Evolutionary conservation across 164 flowering plant genomes (phyloP), one percentile per base, ranked within the genome.

Genomic region (Magnolia sinica): DNA sequence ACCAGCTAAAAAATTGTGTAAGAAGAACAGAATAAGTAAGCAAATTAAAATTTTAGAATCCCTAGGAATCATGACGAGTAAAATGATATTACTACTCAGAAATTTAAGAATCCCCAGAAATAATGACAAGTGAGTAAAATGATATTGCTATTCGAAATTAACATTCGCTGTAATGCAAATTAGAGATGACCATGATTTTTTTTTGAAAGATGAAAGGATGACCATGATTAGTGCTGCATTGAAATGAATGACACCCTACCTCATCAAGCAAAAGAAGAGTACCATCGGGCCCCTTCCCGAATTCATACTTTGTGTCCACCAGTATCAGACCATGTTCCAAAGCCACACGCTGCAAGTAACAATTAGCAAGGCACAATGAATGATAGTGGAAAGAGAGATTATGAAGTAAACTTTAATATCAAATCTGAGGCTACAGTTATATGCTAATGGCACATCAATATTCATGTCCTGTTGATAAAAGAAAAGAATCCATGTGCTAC

Each of bases 261-360:
- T 96, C 98, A 81, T 96, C 99, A 78, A 96, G 87, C 81, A 96
- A 84, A 71, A 87, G 83, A 79, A 96, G 75, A 20, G 89, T 78
- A 73, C 98, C 99, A 88, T 96, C 97, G 23, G 86, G 45, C 55
- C 85, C 89, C 85, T 96, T 96, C 78, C 99, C 99, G 84, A 96
- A 92, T 81, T 96, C 99, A 84, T 96, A 96, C 81, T 96, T 96
- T 20, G 99, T 94, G 76, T 96, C 97, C 74, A 94, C 99, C 78
- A 96, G 79, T 72, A 94, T 82, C 78, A 96, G 80, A 76, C 98
- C 98, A 87, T 94, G 96, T 70, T 92, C 93, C 78, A 78, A 74
- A 75, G 97, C 97, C 23, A 91, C 89, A 68, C 72, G 85, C 98
- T 96, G 89, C 79, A 87, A 5, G 45, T 37, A 37, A 55, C 61